Base-by-base conservation (phyloP, 495 filamentous ascomycete genomes). In the Lasiosphaeris hirsuta region DNA sequence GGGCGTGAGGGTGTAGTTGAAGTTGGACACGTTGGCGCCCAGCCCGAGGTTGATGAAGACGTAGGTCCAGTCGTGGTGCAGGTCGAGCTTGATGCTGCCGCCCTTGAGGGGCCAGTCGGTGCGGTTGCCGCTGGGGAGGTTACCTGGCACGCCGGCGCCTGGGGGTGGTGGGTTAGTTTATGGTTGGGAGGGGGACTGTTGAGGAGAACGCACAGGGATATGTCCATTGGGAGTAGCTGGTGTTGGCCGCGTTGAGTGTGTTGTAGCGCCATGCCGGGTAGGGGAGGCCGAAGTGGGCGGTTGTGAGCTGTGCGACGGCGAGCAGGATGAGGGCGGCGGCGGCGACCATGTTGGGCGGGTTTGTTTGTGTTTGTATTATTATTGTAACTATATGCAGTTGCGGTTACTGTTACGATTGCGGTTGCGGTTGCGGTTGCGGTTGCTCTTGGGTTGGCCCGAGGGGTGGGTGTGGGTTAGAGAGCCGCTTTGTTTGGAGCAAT, bases 41-140 rank as follows among this genome's bases (percentile, higher is more conserved):
- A 87, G 58, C n/a, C 81, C 85, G 17, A 87, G 70, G 70, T 87
- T 87, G 62, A 87, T 66, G 67, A 78, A 86, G 36, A 84, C 68
- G 58, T 85, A 82, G 10, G 82, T 78, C 72, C 75, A 82, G 8
- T 67, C 62, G 64, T 87, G 85, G 64, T 72, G 68, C 18, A 80
- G 75, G 19, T 75, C 69, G 48, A 87, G 67, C 36, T 63, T 60
- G 47, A 88, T 41, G n/a, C 76, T 69, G 48, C 84, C 85, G 38
- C 83, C 82, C 9, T 60, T 68, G 6, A 84, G 60, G 5, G 83
- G 82, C 85, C 85, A 88, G 40, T 77, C 69, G 39, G 84, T 87
- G 39, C 81, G 79, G 69, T 86, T 85, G 45, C 62, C 67, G 55
- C 53, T 66, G 18, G 66, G 59, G 23, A 63, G 56, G 48, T 72